A percentile compares a stretch with the other conserved stretches of the same genome.
Evolutionary conservation across 768 basidiomycete genomes (phyloP).

Genomic region (Agrocybe pediades): DNA sequence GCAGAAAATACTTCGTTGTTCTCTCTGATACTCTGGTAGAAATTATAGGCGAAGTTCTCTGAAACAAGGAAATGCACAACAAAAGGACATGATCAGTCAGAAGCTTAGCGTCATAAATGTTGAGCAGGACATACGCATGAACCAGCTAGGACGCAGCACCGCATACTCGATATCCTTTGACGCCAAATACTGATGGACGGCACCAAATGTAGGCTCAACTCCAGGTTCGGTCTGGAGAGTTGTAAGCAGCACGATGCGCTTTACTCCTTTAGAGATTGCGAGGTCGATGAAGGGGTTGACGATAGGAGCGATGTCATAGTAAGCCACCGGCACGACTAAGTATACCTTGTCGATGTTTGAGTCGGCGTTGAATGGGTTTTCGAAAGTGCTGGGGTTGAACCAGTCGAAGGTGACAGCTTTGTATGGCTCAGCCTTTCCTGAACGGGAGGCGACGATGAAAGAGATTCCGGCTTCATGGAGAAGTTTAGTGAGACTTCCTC

Average conservation of each 20-base stretch:
- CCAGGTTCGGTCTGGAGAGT: slow-evolving; percentile 18
- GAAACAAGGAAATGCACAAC: background rate
- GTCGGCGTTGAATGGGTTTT: no score
- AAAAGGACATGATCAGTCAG: background rate
- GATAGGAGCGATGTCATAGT: slow-evolving; percentile 27
- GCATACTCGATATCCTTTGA: slow-evolving; percentile 23
- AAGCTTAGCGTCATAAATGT: background rate
- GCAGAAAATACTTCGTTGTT: slow-evolving; percentile 17
- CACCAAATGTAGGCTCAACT: slow-evolving; percentile 13
- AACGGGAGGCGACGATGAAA: no score
- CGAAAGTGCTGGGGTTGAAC: no score
- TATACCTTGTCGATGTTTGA: no score
- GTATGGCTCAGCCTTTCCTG: no score
- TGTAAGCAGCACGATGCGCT: slow-evolving; percentile 30
- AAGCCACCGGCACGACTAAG: background rate
- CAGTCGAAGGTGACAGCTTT: no score
- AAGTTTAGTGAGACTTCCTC: no score
- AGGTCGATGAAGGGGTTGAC: slow-evolving; percentile 32
- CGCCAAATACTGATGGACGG: slow-evolving; percentile 26
- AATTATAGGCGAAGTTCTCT: slow-evolving; percentile 30
- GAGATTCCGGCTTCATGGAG: no score
- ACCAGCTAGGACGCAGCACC: slow-evolving; percentile 31
- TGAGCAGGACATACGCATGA: slow-evolving; percentile 22
- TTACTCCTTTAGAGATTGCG: slow-evolving; percentile 27
- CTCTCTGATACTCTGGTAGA: slow-evolving; percentile 21